These are phyloP conservation scores for Rickenella mellea DNA, from an alignment of 768 basidiomycete species.

Conservation along the genomic window DNA sequence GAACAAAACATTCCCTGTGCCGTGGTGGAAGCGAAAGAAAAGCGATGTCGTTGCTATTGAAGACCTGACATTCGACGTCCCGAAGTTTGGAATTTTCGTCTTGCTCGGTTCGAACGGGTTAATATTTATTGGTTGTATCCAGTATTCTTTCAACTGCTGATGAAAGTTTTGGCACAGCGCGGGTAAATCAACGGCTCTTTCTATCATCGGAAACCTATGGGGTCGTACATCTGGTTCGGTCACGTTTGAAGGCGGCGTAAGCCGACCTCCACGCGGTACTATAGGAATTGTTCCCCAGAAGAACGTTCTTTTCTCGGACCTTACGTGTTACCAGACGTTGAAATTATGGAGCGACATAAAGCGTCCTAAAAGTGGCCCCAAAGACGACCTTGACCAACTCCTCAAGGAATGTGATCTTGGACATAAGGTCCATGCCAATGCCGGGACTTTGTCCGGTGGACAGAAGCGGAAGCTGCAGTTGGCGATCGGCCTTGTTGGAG, in stretches of 20 bases:
- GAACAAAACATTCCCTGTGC: constrained; percentile 46
- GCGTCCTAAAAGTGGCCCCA: constrained; percentile 36
- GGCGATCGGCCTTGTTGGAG: constrained; percentile 72
- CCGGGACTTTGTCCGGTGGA: constrained; percentile 62
- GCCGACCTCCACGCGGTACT: constrained; percentile 49
- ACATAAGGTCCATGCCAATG: constrained; percentile 59
- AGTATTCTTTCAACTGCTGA: too few relatives aligned
- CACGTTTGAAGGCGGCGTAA: constrained; percentile 40
- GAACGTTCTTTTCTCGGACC: constrained; percentile 72
- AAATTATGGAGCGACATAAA: constrained; percentile 69
- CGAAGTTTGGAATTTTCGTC: constrained; percentile 68
- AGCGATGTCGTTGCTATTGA: constrained; percentile 49
- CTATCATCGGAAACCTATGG: constrained; percentile 54
- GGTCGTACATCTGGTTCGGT: constrained; percentile 51
- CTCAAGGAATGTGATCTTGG: constrained; percentile 64
- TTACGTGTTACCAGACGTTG: constrained; percentile 66
- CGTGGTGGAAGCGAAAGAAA: constrained; percentile 37
- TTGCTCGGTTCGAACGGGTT: constrained; percentile 66
- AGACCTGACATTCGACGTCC: constrained; percentile 60
- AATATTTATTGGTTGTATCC: constrained; percentile 7
- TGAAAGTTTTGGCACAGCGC: constrained; percentile 42
- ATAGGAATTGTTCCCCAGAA: constrained; percentile 77
- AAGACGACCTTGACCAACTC: constrained; percentile 50
- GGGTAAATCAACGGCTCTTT: constrained; percentile 68
- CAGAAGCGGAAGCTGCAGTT: constrained; percentile 79